Conservation (phyloP, 2,329 filamentous ascomycete genomes). For the Trichoderma pleuroti region DNA sequence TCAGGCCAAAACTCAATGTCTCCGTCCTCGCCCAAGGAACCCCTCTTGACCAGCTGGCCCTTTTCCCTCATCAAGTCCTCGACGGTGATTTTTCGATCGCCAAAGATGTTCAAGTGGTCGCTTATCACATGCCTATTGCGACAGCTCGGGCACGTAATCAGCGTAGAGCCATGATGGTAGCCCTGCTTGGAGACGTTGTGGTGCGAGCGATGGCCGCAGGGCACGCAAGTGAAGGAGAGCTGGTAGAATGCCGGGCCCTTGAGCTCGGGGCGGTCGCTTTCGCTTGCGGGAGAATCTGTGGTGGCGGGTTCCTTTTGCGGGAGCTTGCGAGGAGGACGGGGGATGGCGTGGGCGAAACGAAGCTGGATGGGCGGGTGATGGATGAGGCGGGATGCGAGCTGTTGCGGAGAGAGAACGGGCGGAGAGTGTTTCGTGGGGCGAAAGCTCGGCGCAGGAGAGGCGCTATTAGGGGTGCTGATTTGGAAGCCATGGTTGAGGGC, state of each 20-base stretch:
- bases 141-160: constrained; percentile 85
- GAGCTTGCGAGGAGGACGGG: constrained; percentile 29
- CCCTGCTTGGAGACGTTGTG: constrained; percentile 91
- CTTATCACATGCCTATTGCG: constrained; percentile 86
- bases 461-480: constrained; percentile 23
- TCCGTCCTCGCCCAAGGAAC: constrained; percentile 70
- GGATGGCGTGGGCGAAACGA: constrained; percentile 35
- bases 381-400: constrained; percentile 18
- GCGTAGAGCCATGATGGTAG: constrained; percentile 84
- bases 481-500: constrained; percentile 29
- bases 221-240: constrained; percentile 88
- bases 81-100: constrained; percentile 64
- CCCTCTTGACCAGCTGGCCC: constrained; percentile 69
- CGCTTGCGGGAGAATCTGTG: constrained; percentile 26
- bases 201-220: constrained; percentile 73
- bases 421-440: constrained; percentile 21
- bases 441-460: constrained; percentile 21
- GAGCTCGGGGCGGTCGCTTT: constrained; percentile 30
- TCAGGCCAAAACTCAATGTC: constrained; percentile 92
- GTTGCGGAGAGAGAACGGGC: constrained; percentile 21
- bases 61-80: constrained; percentile 75
- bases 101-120: constrained; percentile 80
- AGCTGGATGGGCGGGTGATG: constrained; percentile 17
- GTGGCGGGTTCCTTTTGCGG: constrained; percentile 8
- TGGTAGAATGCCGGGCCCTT: constrained; percentile 68